Base-by-base conservation (phyloP, 2,329 filamentous ascomycete species). In the Aureobasidium vineae region DNA sequence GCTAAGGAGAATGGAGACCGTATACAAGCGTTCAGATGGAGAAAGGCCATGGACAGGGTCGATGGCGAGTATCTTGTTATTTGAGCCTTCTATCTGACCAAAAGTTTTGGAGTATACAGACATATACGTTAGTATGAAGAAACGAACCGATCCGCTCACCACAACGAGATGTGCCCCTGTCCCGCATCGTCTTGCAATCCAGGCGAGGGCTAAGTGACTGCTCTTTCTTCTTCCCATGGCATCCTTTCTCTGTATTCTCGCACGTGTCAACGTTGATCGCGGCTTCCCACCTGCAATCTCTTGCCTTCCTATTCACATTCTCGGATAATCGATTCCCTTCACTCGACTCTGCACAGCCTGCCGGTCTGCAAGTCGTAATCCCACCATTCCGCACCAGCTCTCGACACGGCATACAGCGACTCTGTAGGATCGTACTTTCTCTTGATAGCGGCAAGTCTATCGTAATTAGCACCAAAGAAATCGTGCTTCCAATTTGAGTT, bases 41-140 rank as follows among this genome's bases (percentile, higher is more conserved):
- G 81, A 70, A 80, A 77, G 68, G 80, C 79, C n/a, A 83, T 83
- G 81, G 75, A 80, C 70, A 74, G 80, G 64, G 75, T 79, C 19
- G 80, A 83, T 70, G 81, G 81, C 26, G 81, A 83, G 74, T 83
- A 83, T 70, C 81, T 83, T 72, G 75, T 83, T 67, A 79, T 83
- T 64, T 83, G 73, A 80, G 41, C 26, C 43, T 49, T 10, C 2
- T 21, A 2, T n/a, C 11, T 19, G 45, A 50, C 16, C 33, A 21
- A 28, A 63, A 63, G 41, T 33, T 52, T 40, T 28, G 23, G 45
- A 13, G 13, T 21, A 50, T 50, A 38, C 33, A 28, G 3, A 11
- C 31, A 10, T 47, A 52, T 28, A 49, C 10, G 21, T 47, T 47
- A 26, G 31, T 26, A 38, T 38, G 16, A 38, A 52, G 33, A 56